Evolutionary conservation across 176 grass and related monocot genomes (phyloP), one percentile per base, ranked within the genome.

Genomic region (Eremochloa ophiuroides): DNA sequence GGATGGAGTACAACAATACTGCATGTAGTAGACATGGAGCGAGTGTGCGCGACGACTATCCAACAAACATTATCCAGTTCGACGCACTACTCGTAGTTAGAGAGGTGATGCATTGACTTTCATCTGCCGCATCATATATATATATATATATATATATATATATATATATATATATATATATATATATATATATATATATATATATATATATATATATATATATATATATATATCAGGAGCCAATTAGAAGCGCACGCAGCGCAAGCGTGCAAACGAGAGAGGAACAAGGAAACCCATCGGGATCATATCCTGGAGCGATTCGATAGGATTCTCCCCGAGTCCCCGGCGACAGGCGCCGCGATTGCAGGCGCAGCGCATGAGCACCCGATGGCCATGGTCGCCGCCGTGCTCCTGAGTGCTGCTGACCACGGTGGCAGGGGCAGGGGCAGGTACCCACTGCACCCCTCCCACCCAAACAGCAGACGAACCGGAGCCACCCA

Each of bases 281-380:
- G 51, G 44, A 46, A 8, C 41, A 9, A 44, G 15, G 42, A 44
- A 44, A 51, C 8, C 48, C 48, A 8, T 51, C 6, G 48, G 22
- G 50, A 55, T 53, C 46, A 0, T 28, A 7, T 25, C 17, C 43
- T 18, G 62, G 69, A 64, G n/a, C 72, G 78, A 63, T 67, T 74
- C 20, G 42, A 14, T 62, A 41, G 9, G 55, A 58, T 26, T 59
- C 55, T 26, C 55, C n/a, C 50, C 50, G 20, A 22, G n/a, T 60
- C 1, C 50, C 34, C 77, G 34, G 71, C 70, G 77, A 89, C 82
- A 81, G 77, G 34, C 41, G 7, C 65, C 71, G 55, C 10, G 64
- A 76, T 76, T 35, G 18, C 71, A 7, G 77, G 62, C 51, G 70
- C 71, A 43, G 87, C 62, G 82, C 82, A 80, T 89, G 87, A 69